phyloP scores from a whole-genome alignment of 129 eudicot genomes.

The Arctium minus region DNA sequence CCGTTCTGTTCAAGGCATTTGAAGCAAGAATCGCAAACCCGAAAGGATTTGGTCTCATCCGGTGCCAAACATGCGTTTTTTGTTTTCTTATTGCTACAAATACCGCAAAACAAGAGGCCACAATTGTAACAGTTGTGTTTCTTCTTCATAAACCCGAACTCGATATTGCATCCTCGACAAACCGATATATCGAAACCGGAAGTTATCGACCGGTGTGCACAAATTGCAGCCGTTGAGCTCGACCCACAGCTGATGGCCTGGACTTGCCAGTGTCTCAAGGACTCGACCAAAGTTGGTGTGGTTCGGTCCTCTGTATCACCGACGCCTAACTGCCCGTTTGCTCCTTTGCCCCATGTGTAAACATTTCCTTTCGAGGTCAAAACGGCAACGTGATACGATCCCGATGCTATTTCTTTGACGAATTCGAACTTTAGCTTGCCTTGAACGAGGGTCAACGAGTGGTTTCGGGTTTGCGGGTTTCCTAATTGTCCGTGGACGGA shows the following conservation, averaged over 20 bases:
- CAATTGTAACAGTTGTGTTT: slow-evolving; percentile 63
- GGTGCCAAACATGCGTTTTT: slow-evolving; percentile 57
- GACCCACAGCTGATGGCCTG: slow-evolving; percentile 57
- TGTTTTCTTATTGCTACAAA: slow-evolving; percentile 44
- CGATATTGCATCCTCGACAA: slow-evolving; percentile 50
- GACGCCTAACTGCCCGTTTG: slow-evolving; percentile 56
- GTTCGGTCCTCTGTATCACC: slow-evolving; percentile 48
- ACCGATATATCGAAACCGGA: slow-evolving; percentile 36
- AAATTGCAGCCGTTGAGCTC: slow-evolving; percentile 50
- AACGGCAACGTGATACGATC: slow-evolving; percentile 50
- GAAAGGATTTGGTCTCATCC: slow-evolving; percentile 36
- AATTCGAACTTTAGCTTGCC: slow-evolving; percentile 58
- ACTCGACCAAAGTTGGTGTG: slow-evolving; percentile 60
- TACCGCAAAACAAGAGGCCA: slow-evolving; percentile 47
- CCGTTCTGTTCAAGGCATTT: slow-evolving; percentile 24
- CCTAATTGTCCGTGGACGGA: slow-evolving; percentile 60
- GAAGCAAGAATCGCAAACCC: slow-evolving; percentile 61
- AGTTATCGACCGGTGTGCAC: slow-evolving; percentile 41
- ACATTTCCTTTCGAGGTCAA: slow-evolving; percentile 54
- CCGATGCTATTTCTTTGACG: slow-evolving; percentile 48
- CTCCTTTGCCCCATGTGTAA: slow-evolving; percentile 68
- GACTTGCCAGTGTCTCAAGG: slow-evolving; percentile 40
- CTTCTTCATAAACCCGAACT: slow-evolving; percentile 55
- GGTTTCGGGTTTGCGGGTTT: slow-evolving; percentile 37
- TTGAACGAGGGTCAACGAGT: slow-evolving; percentile 46